Evolutionary conservation across 2,329 filamentous ascomycete genomes (phyloP).

Genomic region (Monilinia polystroma): DNA sequence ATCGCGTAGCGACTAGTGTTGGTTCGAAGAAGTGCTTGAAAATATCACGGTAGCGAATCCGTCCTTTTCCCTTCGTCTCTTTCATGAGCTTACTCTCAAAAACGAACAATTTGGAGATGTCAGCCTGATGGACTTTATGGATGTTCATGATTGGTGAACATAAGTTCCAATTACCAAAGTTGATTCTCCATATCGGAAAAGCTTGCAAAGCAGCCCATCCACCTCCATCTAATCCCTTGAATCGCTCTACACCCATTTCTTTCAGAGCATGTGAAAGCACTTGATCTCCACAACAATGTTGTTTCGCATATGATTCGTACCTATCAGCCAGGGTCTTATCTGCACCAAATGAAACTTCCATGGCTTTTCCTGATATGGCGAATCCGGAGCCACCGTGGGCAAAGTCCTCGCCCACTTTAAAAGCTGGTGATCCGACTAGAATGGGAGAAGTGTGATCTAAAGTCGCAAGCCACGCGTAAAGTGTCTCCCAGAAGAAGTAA

Average conservation of each 20-base stretch:
- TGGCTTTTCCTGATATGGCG: conserved; percentile 51
- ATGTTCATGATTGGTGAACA: conserved; percentile 26
- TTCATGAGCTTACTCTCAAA: conserved; percentile 25
- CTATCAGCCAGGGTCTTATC: conserved; percentile 17
- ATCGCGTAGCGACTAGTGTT: not conserved
- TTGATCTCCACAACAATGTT: conserved; percentile 27
- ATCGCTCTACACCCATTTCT: conserved; percentile 22
- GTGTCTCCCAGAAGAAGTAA: conserved; percentile 54
- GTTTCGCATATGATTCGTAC: conserved; percentile 21
- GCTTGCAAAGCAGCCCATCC: conserved; percentile 25
- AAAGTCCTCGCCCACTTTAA: conserved; percentile 47
- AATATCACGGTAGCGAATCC: conserved; percentile 25
- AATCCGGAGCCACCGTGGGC: conserved; percentile 59
- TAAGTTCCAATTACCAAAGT: conserved; percentile 26
- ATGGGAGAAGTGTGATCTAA: conserved; percentile 47
- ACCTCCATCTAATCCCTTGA: conserved; percentile 21
- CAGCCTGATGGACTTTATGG: conserved; percentile 27
- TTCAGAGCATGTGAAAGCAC: conserved; percentile 24
- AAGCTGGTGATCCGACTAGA: conserved; percentile 50
- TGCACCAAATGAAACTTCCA: conserved; percentile 39
- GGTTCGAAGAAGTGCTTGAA: conserved; percentile 20
- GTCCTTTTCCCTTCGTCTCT: conserved; percentile 20
- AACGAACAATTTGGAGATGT: conserved; percentile 25
- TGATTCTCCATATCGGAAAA: conserved; percentile 24
- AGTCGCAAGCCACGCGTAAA: conserved; percentile 49